A percentile compares a stretch with the other conserved stretches of the same genome.
Conservation (phyloP, 352 stramenopile genomes). For the Pythium pectinolyticum region DNA sequence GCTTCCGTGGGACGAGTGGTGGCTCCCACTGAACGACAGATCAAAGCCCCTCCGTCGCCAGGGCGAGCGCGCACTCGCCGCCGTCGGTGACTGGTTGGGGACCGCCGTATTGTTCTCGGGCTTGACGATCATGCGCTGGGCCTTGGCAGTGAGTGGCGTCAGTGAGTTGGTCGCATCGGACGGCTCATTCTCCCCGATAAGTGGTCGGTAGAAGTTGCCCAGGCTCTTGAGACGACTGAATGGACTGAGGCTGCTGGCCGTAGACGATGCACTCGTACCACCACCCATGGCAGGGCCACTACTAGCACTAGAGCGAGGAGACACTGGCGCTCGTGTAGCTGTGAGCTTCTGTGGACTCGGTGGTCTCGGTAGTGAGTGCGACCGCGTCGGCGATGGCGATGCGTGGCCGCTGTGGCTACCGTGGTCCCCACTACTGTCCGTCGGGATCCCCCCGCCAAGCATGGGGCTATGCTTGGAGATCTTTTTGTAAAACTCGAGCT, state of each 20-base stretch:
- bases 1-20: neutral
- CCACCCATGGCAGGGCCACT: too few relatives aligned
- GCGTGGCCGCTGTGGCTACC: neutral
- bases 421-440: conserved; percentile 37
- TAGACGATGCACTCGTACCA: too few relatives aligned
- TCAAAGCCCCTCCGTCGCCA: conserved; percentile 24
- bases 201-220: conserved; percentile 20
- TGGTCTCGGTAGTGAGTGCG: conserved; percentile 8
- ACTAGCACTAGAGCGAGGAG: neutral
- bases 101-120: too few relatives aligned
- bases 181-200: conserved; percentile 7
- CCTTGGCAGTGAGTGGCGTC: conserved; percentile 31
- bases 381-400: neutral
- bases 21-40: neutral
- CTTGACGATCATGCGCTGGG: conserved; percentile 45
- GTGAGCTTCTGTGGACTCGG: conserved; percentile 13
- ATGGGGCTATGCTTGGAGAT: conserved; percentile 38
- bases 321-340: neutral
- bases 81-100: conserved; percentile 1
- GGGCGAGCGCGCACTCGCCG: conserved; percentile 1
- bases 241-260: conserved; percentile 6
- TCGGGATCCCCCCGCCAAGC: neutral
- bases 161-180: neutral
- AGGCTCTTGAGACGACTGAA: conserved; percentile 21
- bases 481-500: conserved; percentile 86